Evolutionary conservation across 2,329 filamentous ascomycete species (phyloP).

Genomic region (Lasiodiplodia sp.): DNA sequence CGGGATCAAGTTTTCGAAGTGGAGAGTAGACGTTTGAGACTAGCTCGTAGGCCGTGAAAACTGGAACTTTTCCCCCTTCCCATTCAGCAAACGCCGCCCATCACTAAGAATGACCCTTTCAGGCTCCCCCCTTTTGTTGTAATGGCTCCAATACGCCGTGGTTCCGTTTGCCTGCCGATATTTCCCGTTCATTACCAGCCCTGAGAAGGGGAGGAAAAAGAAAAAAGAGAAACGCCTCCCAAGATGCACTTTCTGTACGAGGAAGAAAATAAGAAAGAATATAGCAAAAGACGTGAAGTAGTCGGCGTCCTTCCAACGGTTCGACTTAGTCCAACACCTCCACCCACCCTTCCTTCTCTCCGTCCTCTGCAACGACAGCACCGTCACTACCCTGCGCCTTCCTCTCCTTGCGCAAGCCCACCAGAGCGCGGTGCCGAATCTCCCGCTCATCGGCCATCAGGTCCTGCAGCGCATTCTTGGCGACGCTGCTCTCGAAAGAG

Average conservation of each 20-base stretch:
- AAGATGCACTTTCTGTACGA: neutral
- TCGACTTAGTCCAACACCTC: slow-evolving; percentile 17
- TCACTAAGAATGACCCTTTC: neutral
- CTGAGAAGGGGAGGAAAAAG: neutral
- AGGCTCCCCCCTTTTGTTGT: neutral
- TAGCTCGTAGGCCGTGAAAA: neutral
- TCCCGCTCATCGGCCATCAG: slow-evolving; percentile 56
- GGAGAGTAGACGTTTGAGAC: slow-evolving; percentile 6
- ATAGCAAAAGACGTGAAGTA: neutral
- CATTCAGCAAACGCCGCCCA: neutral
- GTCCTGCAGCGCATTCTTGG: slow-evolving; percentile 53
- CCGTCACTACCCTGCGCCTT: neutral
- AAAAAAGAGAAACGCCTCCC: neutral
- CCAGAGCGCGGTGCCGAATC: slow-evolving; percentile 51
- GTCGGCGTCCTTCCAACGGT: neutral
- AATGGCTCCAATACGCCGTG: neutral
- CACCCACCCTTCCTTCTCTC: slow-evolving; percentile 22
- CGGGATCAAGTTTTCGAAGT: neutral
- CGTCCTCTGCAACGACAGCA: neutral
- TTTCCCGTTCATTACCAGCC: neutral
- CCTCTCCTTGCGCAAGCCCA: slow-evolving; percentile 47
- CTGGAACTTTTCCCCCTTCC: neutral
- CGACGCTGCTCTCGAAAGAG: slow-evolving; percentile 55
- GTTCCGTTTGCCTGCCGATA: neutral
- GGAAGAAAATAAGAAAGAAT: neutral